A percentile compares a stretch with the other conserved stretches of the same genome.
Evolutionary conservation across 164 flowering plant species (phyloP).

Genomic region (Nymphaea thermarum): DNA sequence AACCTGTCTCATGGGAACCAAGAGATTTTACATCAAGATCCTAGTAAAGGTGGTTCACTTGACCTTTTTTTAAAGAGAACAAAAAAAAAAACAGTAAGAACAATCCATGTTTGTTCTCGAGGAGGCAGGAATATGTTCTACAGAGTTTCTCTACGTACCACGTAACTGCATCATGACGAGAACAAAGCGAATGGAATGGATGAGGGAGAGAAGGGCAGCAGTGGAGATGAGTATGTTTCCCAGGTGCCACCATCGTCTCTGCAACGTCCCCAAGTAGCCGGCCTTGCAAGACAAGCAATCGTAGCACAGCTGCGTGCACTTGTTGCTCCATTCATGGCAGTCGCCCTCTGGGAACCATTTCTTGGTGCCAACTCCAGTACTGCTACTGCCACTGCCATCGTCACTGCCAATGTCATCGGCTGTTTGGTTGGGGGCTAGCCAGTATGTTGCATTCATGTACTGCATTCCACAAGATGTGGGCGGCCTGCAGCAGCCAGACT

Average conservation of each 20-base stretch:
- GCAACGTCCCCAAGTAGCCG: constrained; percentile 20
- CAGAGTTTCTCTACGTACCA: background rate
- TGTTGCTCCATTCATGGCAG: constrained; percentile 29
- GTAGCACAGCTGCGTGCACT: constrained; percentile 17
- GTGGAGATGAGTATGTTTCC: constrained; percentile 24
- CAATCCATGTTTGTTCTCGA: no score
- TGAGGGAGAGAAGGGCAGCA: constrained; percentile 10
- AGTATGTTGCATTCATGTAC: constrained; percentile 31
- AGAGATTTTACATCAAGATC: no score
- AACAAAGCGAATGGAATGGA: background rate
- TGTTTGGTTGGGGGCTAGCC: constrained; percentile 9
- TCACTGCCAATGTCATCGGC: no score
- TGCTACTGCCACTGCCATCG: no score
- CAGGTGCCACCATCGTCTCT: constrained; percentile 26
- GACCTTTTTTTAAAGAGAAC: no score
- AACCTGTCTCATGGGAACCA: no score
- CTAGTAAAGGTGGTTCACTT: no score
- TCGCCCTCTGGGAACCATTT: constrained; percentile 7
- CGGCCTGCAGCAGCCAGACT: constrained; percentile 44
- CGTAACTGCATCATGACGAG: background rate
- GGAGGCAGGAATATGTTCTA: no score
- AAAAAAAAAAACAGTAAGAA: no score
- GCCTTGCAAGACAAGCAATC: constrained; percentile 25
- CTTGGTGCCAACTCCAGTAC: background rate
- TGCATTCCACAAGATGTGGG: constrained; percentile 26